These are phyloP conservation scores for Vigna hirtella DNA, from an alignment of 306 rosid genomes.

Conservation along the genomic window DNA sequence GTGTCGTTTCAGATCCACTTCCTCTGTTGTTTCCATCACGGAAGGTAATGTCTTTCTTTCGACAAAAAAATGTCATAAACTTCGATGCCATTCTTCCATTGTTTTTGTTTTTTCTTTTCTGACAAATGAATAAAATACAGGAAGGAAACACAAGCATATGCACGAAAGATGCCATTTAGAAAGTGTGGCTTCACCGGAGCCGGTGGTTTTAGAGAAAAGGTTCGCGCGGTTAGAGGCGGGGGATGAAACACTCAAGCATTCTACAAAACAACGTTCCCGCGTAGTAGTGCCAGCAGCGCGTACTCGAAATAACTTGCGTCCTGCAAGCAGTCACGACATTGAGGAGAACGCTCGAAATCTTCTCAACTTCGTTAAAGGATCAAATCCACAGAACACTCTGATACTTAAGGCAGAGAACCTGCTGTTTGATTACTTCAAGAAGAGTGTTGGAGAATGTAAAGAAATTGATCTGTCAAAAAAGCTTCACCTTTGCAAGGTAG, in stretches of 20 bases:
- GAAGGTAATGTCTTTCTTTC: constrained; percentile 49
- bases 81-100: background rate
- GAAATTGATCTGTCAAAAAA: constrained; percentile 16
- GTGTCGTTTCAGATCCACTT: constrained; percentile 45
- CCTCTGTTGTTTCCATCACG: constrained; percentile 16
- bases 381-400: constrained; percentile 22
- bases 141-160: constrained; percentile 49
- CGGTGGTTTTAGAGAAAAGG: constrained; percentile 60
- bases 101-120: background rate
- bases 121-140: constrained; percentile 43
- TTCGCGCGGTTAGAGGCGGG: constrained; percentile 42
- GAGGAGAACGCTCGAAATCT: constrained; percentile 48
- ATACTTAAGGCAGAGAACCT: constrained; percentile 51
- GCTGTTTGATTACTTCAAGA: constrained; percentile 64
- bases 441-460: constrained; percentile 39
- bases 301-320: background rate
- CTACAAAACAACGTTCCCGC: constrained; percentile 5
- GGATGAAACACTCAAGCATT: constrained; percentile 30
- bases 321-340: background rate
- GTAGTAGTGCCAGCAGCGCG: background rate
- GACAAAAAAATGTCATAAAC: background rate
- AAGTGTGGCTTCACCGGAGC: constrained; percentile 49
- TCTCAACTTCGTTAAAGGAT: constrained; percentile 40
- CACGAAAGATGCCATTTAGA: constrained; percentile 57
- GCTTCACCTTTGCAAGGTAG: constrained; percentile 43